Evolutionary conservation across 176 grass and related monocot species (phyloP).

Genomic region (Triticum timopheevii): DNA sequence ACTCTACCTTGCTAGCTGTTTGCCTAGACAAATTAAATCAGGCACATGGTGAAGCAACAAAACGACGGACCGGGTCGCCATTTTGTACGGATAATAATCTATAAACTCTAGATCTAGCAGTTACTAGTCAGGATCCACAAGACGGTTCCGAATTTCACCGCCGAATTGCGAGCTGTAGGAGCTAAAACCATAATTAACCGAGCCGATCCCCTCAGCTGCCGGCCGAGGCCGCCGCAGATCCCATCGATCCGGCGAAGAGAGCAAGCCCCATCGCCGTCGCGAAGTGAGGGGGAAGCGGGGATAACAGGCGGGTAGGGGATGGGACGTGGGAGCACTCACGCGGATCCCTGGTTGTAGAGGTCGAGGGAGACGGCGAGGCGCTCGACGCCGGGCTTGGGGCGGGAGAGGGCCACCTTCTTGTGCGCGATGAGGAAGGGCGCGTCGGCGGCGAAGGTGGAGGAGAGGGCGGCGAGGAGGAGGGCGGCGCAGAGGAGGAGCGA

Average conservation of each 20-base stretch:
- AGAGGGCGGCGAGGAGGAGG: conserved; percentile 23
- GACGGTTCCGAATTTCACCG: no score
- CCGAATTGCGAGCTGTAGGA: not conserved
- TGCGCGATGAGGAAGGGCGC: conserved; percentile 80
- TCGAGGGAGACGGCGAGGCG: conserved; percentile 86
- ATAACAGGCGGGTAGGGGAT: no score
- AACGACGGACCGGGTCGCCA: not conserved
- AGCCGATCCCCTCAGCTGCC: not conserved
- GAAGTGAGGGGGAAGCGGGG: no score
- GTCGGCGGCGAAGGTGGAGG: conserved; percentile 39
- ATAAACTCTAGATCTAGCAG: not conserved
- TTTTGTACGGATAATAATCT: not conserved
- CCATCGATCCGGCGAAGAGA: not conserved
- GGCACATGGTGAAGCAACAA: no score
- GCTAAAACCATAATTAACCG: not conserved
- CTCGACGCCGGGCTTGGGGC: conserved; percentile 80
- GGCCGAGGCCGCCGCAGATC: not conserved
- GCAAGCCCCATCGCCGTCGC: no score
- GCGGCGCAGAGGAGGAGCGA: not conserved
- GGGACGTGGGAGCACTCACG: conserved; percentile 33
- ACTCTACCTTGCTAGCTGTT: not conserved
- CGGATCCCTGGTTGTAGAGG: conserved; percentile 97
- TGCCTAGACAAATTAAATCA: not conserved
- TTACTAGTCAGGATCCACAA: not conserved
- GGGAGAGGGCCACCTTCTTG: conserved; percentile 87